Base-by-base conservation (phyloP, 768 basidiomycete genomes). In the Serendipita vermifera region DNA sequence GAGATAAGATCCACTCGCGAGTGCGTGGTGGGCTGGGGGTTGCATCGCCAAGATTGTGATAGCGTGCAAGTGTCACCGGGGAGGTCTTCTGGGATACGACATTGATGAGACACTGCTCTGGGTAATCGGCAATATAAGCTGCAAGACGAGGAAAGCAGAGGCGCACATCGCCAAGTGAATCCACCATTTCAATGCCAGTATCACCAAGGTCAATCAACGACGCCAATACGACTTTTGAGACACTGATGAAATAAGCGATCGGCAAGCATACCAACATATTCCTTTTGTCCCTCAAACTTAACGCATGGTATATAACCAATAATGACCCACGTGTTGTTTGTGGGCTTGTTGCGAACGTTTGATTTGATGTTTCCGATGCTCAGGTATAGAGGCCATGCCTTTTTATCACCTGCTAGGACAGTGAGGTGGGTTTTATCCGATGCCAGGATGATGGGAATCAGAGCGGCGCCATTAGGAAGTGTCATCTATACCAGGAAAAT, bases 381-480 rank as follows among this genome's bases (percentile, higher is more conserved):
- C 5, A 71, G 55, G 0, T 71, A 57, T 0, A 71, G 53, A 0
- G 68, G 70, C 35, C 72, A 68, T 33, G 67, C 69, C 3, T 61
- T 58, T 32, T 65, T 63, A 24, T 62, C 62, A 14, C 69, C 68
- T 9, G 66, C 69, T 54, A 64, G 64, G 15, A 61, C 56, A 0
- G 68, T 64, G 13, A 72, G 63, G 20, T 63, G 63, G 5, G 69
- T 70, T 51, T 72, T 72, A 55, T 71, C 66, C 0, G 67, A 68
- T 2, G 66, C 65, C 1, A 64, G 54, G 7, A 71, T 62, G 0
- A 63, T 60, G 1, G 69, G 66, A 5, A 70, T 51, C n/a, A 71
- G 58, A 0, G 67, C 70, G 0, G 32, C 41, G 27, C 57, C 57
- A 14, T 41, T 11, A 33, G 41, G 26, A 26, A 54, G 32, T 36